Base-by-base conservation (phyloP, 1,139 yeast genomes). In the Debaryomyces nepalensis region DNA sequence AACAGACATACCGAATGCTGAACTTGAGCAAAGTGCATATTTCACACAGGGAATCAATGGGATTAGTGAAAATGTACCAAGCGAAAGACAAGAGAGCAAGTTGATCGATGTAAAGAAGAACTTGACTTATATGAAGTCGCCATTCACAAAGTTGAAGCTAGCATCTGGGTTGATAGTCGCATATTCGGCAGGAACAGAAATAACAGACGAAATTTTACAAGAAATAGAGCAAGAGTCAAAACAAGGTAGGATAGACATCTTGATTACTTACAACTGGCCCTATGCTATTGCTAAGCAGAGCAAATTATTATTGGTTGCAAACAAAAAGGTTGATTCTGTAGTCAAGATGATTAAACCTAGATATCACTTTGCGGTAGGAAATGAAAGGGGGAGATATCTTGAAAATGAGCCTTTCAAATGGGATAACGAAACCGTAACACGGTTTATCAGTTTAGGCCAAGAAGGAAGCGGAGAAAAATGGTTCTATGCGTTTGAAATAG, bases 401-500 rank as follows among this genome's bases (percentile, higher is more conserved):
- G 95, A 86, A 51, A 63, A 77, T 37, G 63, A 67, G 7, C 85
- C 90, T 0, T 85, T 84, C 51, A 54, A 62, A 36, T 84, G 89
- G 87, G 49, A 50, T 3, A 54, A 66, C 21, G 64, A 61, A 0
- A 51, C 49, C 4, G 41, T 73, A 1, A 78, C 87, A 0, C 68
- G 93, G 41, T 85, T 84, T 53, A 74, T 86, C 16, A 83, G 89
- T 56, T 58, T 86, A 37, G 85, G 79, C 0, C 70, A 72, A 43
- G 83, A 76, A 55, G 85, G 82, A 0, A 65, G 77, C 8, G 75
- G 74, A 0, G 66, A 64, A 2, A 82, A 82, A 61, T 87, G 93
- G 91, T 83, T 81, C 48, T 86, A 86, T 62, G 95, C 93, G 0
- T 85, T 85, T 52, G 74, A 70, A 35, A 55, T 83, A 4, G 54